Evolutionary conservation across 148 eudicot species (phyloP).

Genomic region (Amaranthus cruentus): DNA sequence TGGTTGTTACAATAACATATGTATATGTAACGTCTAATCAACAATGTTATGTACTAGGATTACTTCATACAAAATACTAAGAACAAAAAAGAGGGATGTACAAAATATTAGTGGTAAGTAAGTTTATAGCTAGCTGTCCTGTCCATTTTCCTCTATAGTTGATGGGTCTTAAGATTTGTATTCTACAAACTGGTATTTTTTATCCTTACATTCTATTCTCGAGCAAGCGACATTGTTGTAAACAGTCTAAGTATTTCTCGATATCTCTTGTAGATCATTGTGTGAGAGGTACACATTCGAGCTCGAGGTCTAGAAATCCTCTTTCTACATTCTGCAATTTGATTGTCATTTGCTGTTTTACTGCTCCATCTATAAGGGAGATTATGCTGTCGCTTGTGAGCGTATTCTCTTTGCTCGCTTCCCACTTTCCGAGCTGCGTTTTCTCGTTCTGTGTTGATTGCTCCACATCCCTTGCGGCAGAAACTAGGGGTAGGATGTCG

Average conservation of each 20-base stretch:
- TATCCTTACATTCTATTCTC: conserved; percentile 7
- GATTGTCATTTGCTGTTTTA: conserved; percentile 69
- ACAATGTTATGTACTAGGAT: neutral
- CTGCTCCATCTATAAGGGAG: conserved; percentile 46
- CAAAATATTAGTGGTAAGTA: conserved; percentile 11
- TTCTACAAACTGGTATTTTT: neutral
- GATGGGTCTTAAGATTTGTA: neutral
- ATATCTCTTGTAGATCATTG: conserved; percentile 36
- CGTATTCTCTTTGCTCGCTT: conserved; percentile 65
- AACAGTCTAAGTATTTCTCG: conserved; percentile 2
- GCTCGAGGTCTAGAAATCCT: conserved; percentile 81
- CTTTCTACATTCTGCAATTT: conserved; percentile 79
- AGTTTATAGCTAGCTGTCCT: conserved; percentile 11
- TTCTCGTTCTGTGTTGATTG: conserved; percentile 32
- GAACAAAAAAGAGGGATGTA: conserved; percentile 7
- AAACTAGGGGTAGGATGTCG: conserved; percentile 75
- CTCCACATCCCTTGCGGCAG: conserved; percentile 81
- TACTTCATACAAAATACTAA: neutral
- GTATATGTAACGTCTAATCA: neutral
- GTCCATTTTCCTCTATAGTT: neutral
- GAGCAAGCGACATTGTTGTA: conserved; percentile 1
- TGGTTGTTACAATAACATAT: neutral
- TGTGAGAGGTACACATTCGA: conserved; percentile 87
- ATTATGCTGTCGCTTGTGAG: conserved; percentile 67
- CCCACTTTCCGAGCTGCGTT: conserved; percentile 59